Evolutionary conservation across 768 basidiomycete genomes (phyloP).

Genomic region (Leccinum boreale): DNA sequence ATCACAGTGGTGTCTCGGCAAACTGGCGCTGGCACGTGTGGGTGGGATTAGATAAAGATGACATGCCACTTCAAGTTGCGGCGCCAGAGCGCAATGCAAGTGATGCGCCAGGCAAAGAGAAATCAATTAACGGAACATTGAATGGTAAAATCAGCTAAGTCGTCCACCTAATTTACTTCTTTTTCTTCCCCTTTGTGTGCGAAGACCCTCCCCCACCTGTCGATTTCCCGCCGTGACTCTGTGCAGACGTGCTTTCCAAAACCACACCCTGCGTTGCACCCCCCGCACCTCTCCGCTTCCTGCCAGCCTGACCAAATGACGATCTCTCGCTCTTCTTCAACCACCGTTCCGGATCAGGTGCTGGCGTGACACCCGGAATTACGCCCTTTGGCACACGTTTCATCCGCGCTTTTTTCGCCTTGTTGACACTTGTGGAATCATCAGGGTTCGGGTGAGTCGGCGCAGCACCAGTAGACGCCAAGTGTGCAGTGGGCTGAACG

Average conservation of each 20-base stretch:
- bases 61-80: slow-evolving; percentile 3
- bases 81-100: slow-evolving; percentile 17
- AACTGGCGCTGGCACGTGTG: not conserved
- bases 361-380: slow-evolving; percentile 72
- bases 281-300: slow-evolving; percentile 51
- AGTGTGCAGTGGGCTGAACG: slow-evolving; percentile 32
- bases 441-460: slow-evolving; percentile 27
- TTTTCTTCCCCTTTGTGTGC: slow-evolving; percentile 62
- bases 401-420: slow-evolving; percentile 51
- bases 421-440: slow-evolving; percentile 36
- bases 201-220: slow-evolving; percentile 35
- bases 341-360: slow-evolving; percentile 86
- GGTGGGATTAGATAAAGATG: slow-evolving; percentile 31
- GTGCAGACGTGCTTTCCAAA: slow-evolving; percentile 22
- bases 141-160: slow-evolving; percentile 14
- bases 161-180: slow-evolving; percentile 46
- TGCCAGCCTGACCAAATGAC: slow-evolving; percentile 47
- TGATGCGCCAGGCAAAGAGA: slow-evolving; percentile 15
- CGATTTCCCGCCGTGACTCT: slow-evolving; percentile 33
- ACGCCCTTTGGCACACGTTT: slow-evolving; percentile 76
- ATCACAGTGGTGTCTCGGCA: not conserved
- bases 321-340: slow-evolving; percentile 82
- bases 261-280: slow-evolving; percentile 69
- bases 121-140: slow-evolving; percentile 24
- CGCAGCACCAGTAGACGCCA: slow-evolving; percentile 24